Percentiles rank a stretch among this genome's conserved stretches.
Conservation (phyloP, 1,284 basidiomycete genomes). For the Ceratobasidium sp. region DNA sequence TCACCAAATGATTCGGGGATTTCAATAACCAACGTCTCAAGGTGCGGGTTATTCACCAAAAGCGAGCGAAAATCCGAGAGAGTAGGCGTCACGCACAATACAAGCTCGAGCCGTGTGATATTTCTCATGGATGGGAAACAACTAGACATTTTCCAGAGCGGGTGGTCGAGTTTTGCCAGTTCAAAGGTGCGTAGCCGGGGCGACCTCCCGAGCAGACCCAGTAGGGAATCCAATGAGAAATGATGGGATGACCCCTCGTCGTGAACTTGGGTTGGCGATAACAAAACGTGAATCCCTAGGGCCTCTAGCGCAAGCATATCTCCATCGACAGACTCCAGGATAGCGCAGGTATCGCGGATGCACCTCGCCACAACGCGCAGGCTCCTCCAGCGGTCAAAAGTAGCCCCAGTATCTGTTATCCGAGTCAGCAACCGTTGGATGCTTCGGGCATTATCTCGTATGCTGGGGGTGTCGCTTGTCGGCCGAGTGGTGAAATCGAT, state of each 20-base stretch:
- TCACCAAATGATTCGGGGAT: neutral
- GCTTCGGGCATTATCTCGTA: neutral
- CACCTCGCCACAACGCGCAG: neutral
- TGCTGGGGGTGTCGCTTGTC: neutral
- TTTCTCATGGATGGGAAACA: neutral
- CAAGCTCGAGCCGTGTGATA: constrained; percentile 3
- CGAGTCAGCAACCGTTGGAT: neutral
- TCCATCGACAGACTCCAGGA: neutral
- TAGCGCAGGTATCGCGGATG: neutral
- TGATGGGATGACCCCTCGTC: neutral
- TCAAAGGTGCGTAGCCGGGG: neutral
- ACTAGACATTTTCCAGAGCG: neutral
- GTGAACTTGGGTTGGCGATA: too few species aligned
- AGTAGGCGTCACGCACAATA: neutral
- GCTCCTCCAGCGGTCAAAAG: constrained; percentile 9
- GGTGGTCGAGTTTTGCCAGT: neutral
- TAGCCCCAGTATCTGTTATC: neutral
- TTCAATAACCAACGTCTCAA: constrained; percentile 6
- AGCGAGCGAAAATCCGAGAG: neutral
- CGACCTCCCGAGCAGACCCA: neutral
- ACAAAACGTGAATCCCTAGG: neutral
- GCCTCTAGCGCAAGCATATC: neutral
- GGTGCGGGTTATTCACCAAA: neutral
- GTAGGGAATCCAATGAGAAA: neutral
- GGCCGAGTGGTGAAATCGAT: neutral